Conservation (phyloP, 2,329 filamentous ascomycete genomes). For the Nemania serpens region DNA sequence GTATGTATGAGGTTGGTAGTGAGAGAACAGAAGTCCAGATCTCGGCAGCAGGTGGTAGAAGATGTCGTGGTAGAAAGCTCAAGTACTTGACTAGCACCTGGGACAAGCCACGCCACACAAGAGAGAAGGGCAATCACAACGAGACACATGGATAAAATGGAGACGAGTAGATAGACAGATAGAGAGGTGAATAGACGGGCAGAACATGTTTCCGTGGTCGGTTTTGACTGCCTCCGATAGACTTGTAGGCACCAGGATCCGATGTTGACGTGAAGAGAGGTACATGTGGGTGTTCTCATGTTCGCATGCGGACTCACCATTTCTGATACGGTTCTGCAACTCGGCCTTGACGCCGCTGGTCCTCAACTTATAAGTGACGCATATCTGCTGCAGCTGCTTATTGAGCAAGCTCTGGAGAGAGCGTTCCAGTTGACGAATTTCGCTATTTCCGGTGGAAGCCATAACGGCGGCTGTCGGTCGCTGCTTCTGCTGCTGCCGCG, state of each 20-base stretch:
- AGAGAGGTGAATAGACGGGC: background rate
- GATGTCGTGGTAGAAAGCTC: background rate
- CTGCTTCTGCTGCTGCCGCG: background rate
- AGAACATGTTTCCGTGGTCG: background rate
- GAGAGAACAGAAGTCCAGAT: background rate
- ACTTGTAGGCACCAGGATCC: background rate
- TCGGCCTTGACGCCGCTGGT: constrained; percentile 85
- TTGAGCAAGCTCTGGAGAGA: constrained; percentile 56
- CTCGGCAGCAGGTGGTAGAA: background rate
- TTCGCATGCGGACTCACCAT: constrained; percentile 62
- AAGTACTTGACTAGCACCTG: background rate
- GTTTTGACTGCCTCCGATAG: background rate
- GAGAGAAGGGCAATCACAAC: background rate
- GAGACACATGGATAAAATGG: background rate
- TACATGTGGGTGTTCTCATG: too few species aligned
- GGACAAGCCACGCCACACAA: background rate
- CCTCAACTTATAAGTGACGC: constrained; percentile 72
- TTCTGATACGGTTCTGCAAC: constrained; percentile 76
- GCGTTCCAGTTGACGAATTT: constrained; percentile 52
- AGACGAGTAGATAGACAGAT: background rate
- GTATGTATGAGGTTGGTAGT: too few species aligned
- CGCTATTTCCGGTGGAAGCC: constrained; percentile 38
- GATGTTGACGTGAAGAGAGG: background rate
- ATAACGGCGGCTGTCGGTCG: constrained; percentile 21
- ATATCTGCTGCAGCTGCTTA: constrained; percentile 74